Percentiles rank a stretch among this genome's conserved stretches.
phyloP scores from a whole-genome alignment of 768 basidiomycete species.

The Cystobasidium onofrii region DNA sequence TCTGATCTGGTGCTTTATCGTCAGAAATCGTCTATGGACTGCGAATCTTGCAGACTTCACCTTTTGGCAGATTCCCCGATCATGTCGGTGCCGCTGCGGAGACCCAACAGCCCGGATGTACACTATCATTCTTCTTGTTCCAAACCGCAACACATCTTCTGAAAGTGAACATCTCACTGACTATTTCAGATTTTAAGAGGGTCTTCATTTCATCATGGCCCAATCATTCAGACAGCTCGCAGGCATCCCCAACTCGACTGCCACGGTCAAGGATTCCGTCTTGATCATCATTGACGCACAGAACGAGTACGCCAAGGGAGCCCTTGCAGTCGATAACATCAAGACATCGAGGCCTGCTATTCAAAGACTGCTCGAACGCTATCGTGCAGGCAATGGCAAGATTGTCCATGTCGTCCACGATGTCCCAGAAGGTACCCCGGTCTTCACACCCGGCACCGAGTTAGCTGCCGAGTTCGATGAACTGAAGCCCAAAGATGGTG shows the following conservation, averaged over 20 bases:
- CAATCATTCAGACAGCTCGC: slow-evolving; percentile 26
- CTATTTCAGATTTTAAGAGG: too few relatives aligned
- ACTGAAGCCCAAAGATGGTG: slow-evolving; percentile 13
- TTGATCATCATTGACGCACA: slow-evolving; percentile 30
- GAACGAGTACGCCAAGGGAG: slow-evolving; percentile 27
- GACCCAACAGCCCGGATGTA: too few relatives aligned
- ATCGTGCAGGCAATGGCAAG: slow-evolving; percentile 5
- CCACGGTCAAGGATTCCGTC: slow-evolving; percentile 4
- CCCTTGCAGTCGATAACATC: slow-evolving; percentile 6
- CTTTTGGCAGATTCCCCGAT: too few relatives aligned
- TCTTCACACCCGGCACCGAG: slow-evolving; percentile 19
- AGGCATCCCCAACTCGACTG: slow-evolving; percentile 27
- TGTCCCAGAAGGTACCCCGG: slow-evolving; percentile 27
- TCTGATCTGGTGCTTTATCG: too few relatives aligned
- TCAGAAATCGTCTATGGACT: too few relatives aligned
- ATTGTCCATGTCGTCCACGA: slow-evolving; percentile 12
- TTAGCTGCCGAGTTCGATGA: slow-evolving; percentile 22
- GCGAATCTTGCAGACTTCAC: too few relatives aligned
- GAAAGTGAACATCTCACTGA: too few relatives aligned
- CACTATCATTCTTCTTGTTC: too few relatives aligned
- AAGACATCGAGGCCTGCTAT: slow-evolving; percentile 9
- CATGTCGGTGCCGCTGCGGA: too few relatives aligned
- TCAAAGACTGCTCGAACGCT: neutral
- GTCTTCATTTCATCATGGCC: slow-evolving; percentile 20
- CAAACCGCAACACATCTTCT: too few relatives aligned